These are phyloP conservation scores for Arabis alpina DNA, from an alignment of 345 rosid genomes.

Conservation along the genomic window DNA sequence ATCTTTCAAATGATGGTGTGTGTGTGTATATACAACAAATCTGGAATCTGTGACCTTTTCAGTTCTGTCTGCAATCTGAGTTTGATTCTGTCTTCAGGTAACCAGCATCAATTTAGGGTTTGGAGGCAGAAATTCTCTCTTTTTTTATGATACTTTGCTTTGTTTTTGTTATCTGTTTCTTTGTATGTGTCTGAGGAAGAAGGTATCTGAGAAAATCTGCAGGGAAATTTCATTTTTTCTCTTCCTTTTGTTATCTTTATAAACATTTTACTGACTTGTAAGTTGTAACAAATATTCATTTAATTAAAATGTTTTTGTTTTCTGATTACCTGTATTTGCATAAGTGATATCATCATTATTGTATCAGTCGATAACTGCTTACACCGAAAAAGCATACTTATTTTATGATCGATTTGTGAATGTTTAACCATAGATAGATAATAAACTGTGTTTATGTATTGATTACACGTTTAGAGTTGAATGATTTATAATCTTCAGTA, in stretches of 20 bases:
- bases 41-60: slow-evolving; percentile 32
- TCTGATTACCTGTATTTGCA: background rate
- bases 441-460: too few species aligned
- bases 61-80: slow-evolving; percentile 26
- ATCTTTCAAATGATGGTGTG: slow-evolving; percentile 36
- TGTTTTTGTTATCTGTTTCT: slow-evolving; percentile 26
- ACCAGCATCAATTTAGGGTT: slow-evolving; percentile 14
- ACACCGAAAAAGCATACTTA: background rate
- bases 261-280: slow-evolving; percentile 43
- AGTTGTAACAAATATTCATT: slow-evolving; percentile 42
- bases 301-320: slow-evolving; percentile 37
- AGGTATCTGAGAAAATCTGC: slow-evolving; percentile 28
- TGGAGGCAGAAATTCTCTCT: slow-evolving; percentile 8
- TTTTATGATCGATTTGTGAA: background rate
- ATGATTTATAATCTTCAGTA: too few species aligned
- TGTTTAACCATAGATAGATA: too few species aligned
- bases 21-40: slow-evolving; percentile 28
- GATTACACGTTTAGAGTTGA: too few species aligned
- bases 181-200: slow-evolving; percentile 11
- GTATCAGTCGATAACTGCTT: background rate
- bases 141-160: slow-evolving; percentile 4
- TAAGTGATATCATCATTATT: too few species aligned
- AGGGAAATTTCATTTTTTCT: slow-evolving; percentile 15
- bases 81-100: slow-evolving; percentile 27
- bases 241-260: slow-evolving; percentile 17